Base-by-base conservation (phyloP, 2,329 filamentous ascomycete genomes). In the Mycogone perniciosa region DNA sequence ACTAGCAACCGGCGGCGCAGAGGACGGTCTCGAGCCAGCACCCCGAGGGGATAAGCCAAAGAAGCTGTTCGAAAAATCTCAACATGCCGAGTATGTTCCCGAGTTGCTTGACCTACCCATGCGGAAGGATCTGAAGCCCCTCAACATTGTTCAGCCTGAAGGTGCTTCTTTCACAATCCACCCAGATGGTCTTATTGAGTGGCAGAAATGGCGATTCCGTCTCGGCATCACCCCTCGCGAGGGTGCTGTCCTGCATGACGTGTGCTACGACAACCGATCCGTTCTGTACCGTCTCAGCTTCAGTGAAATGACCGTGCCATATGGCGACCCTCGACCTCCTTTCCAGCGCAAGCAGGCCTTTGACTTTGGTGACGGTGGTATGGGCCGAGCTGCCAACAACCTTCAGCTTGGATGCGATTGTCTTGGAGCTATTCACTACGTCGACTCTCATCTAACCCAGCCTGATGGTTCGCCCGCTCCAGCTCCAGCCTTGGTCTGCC, bases 331-430 rank as follows among this genome's bases (percentile, higher is more conserved):
- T 1, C 76, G 85, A 1, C 69, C 75, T 0, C 84, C 84, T 0
- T 87, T 80, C 62, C 81, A 84, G 47, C 76, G 84, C 39, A 88
- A 89, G 63, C 80, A 84, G 48, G 85, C 84, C 1, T 88, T 89
- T 58, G 85, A 88, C 58, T 79, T 88, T 53, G 85, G 85, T 6
- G 84, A 88, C 52, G 81, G 77, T 7, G 85, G 85, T 5, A 79
- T 81, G 27, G 85, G 85, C 2, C 76, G 80, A 44, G 80, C 76
- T 44, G 81, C 82, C 11, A 89, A 89, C 64, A 86, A 86, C 54
- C 73, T 89, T 3, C 71, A 75, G 11, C 73, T 88, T 0, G 85
- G 85, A 13, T 88, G 85, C 50, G 85, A 88, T 60, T 85, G 85
- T 57, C 74, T 89, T 0, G 86, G 86, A 6, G 76, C 78, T 0